Evolutionary conservation across 1,139 yeast genomes (phyloP).

Genomic region (Suhomyces coccinellae): DNA sequence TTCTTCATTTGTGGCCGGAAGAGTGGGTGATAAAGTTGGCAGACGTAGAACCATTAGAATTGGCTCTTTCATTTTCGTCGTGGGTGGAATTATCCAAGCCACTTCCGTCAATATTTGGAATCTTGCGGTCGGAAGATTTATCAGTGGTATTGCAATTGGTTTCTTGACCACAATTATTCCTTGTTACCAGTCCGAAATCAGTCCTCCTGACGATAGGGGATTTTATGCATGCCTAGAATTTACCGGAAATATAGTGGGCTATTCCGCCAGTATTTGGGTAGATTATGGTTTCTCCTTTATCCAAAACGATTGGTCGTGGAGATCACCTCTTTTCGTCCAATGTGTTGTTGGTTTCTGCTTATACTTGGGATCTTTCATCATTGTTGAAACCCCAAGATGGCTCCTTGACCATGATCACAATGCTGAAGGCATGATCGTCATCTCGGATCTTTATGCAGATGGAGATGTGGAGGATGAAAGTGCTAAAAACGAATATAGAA

Average conservation of each 20-base stretch:
- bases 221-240: constrained; percentile 88
- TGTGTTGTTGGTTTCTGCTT: constrained; percentile 71
- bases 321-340: constrained; percentile 76
- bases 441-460: constrained; percentile 47
- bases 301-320: constrained; percentile 60
- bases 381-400: constrained; percentile 92
- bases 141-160: constrained; percentile 89
- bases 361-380: constrained; percentile 69
- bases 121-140: constrained; percentile 71
- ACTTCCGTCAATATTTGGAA: constrained; percentile 47
- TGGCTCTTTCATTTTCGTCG: constrained; percentile 77
- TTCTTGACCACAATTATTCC: constrained; percentile 93
- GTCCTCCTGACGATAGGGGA: constrained; percentile 88
- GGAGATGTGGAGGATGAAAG: constrained; percentile 37
- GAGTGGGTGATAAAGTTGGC: constrained; percentile 77
- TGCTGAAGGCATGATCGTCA: constrained; percentile 69
- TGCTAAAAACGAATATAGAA: constrained; percentile 30
- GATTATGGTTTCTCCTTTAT: constrained; percentile 77
- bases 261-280: constrained; percentile 86
- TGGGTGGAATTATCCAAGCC: constrained; percentile 81
- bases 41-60: constrained; percentile 77
- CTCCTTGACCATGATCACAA: constrained; percentile 84
- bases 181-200: constrained; percentile 86
- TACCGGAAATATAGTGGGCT: constrained; percentile 88
- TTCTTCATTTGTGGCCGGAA: constrained; percentile 75